Evolutionary conservation across 2,329 filamentous ascomycete genomes (phyloP).

Genomic region (Alternaria sp.): DNA sequence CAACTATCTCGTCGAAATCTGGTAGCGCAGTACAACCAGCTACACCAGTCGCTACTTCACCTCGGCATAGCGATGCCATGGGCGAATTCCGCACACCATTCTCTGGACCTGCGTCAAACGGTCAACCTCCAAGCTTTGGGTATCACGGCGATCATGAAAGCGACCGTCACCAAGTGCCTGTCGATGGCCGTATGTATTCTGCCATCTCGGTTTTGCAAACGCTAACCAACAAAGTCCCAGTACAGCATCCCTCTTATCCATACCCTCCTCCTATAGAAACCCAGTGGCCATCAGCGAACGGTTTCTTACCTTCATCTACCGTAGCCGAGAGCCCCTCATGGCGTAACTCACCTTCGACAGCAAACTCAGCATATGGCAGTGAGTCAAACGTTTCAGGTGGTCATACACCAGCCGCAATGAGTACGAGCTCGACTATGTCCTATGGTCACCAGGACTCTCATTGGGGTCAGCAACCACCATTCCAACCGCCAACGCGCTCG

Average conservation of each 20-base stretch:
- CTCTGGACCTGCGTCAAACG: slow-evolving; percentile 22
- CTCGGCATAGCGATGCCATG: slow-evolving; percentile 46
- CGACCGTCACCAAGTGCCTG: slow-evolving; percentile 36
- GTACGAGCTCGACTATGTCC: slow-evolving; percentile 47
- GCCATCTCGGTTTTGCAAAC: neutral
- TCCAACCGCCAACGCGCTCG: slow-evolving; percentile 46
- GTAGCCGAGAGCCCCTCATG: slow-evolving; percentile 48
- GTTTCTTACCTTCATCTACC: slow-evolving; percentile 47
- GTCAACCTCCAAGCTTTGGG: slow-evolving; percentile 32
- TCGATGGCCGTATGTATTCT: slow-evolving; percentile 37
- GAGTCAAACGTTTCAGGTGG: slow-evolving; percentile 47
- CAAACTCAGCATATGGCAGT: slow-evolving; percentile 47
- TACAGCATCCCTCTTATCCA: slow-evolving; percentile 44
- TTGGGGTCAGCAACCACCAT: slow-evolving; percentile 38
- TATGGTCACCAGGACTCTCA: slow-evolving; percentile 45
- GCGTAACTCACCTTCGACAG: slow-evolving; percentile 47
- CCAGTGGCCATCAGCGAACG: slow-evolving; percentile 45
- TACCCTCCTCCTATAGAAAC: slow-evolving; percentile 49
- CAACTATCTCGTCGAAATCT: slow-evolving; percentile 55
- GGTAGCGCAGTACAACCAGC: slow-evolving; percentile 52
- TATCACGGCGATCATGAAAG: slow-evolving; percentile 38
- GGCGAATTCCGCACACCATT: slow-evolving; percentile 45
- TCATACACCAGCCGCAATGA: slow-evolving; percentile 48
- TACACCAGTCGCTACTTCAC: slow-evolving; percentile 60
- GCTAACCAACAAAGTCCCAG: slow-evolving; percentile 38